A percentile compares a stretch with the other conserved stretches of the same genome.
phyloP scores from a whole-genome alignment of 1,139 yeast genomes.

The Yamadazyma taylorii region DNA sequence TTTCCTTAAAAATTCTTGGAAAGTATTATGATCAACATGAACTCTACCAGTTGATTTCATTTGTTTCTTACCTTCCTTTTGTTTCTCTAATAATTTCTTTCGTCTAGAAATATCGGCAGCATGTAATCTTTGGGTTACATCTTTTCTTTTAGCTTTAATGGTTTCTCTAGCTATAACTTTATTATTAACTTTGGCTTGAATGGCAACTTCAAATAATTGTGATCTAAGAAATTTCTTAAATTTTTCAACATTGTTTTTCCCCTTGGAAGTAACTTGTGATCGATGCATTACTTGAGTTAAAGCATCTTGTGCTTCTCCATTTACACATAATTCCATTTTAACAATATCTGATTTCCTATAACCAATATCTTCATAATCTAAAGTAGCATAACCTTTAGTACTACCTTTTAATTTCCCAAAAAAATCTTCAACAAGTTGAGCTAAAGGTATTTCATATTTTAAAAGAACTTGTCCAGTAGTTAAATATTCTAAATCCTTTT shows the following conservation, averaged over 20 bases:
- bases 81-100: conserved; percentile 82
- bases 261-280: conserved; percentile 70
- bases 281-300: conserved; percentile 86
- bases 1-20: conserved; percentile 62
- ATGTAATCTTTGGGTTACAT: conserved; percentile 86
- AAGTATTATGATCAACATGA: conserved; percentile 79
- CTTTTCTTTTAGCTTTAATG: conserved; percentile 88
- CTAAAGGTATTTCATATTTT: conserved; percentile 78
- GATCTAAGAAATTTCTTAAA: conserved; percentile 77
- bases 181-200: conserved; percentile 86
- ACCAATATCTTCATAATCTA: conserved; percentile 94
- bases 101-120: conserved; percentile 92
- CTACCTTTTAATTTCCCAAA: conserved; percentile 89
- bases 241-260: conserved; percentile 78
- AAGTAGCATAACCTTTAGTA: conserved; percentile 89
- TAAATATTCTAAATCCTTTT: conserved; percentile 74
- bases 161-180: conserved; percentile 90
- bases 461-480: conserved; percentile 80
- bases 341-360: conserved; percentile 78
- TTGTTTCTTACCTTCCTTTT: conserved; percentile 89
- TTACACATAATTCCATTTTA: conserved; percentile 84
- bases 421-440: conserved; percentile 90
- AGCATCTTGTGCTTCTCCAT: conserved; percentile 90
- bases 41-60: conserved; percentile 82
- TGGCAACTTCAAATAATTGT: conserved; percentile 88